A percentile compares a stretch with the other conserved stretches of the same genome.
Conservation (phyloP, 352 stramenopile genomes). For the Phytophthora pisi region DNA sequence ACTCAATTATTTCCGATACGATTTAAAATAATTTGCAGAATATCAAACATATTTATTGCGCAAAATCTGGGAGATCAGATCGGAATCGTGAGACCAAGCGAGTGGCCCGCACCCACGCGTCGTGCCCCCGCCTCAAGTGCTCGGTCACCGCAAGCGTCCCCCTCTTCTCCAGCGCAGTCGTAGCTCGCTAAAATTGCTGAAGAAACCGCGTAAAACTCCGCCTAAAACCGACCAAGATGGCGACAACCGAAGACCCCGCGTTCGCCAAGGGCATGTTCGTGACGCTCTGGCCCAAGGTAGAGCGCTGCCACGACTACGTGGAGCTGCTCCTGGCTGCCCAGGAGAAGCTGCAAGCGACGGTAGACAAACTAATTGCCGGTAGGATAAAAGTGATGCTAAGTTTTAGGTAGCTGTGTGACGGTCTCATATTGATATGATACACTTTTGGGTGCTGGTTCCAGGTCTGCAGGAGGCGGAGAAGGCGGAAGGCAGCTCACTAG, state of each 20-base stretch:
- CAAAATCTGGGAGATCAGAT: background rate
- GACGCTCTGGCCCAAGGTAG: slow-evolving; percentile 83
- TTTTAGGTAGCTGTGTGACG: background rate
- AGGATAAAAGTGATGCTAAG: background rate
- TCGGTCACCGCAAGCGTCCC: background rate
- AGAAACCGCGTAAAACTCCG: background rate
- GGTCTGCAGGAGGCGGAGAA: slow-evolving; percentile 69
- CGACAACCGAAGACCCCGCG: slow-evolving; percentile 26
- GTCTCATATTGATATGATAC: background rate
- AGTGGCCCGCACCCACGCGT: slow-evolving; percentile 23
- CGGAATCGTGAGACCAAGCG: slow-evolving; percentile 16
- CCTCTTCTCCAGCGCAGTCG: background rate
- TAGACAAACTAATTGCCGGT: slow-evolving; percentile 70
- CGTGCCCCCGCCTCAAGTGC: slow-evolving; percentile 9
- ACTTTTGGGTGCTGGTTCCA: slow-evolving; percentile 13
- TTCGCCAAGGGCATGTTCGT: slow-evolving; percentile 84
- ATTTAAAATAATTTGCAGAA: no score
- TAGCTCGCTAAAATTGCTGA: slow-evolving; percentile 9
- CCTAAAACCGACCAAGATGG: slow-evolving; percentile 18
- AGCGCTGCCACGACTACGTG: slow-evolving; percentile 82
- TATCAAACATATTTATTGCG: background rate
- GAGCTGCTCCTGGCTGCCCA: slow-evolving; percentile 70
- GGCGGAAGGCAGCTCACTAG: slow-evolving; percentile 56
- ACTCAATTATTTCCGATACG: no score
- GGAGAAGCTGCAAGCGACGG: slow-evolving; percentile 70